These are phyloP conservation scores for Phytopythium kandeliae DNA, from an alignment of 352 stramenopile genomes.

Conservation along the genomic window DNA sequence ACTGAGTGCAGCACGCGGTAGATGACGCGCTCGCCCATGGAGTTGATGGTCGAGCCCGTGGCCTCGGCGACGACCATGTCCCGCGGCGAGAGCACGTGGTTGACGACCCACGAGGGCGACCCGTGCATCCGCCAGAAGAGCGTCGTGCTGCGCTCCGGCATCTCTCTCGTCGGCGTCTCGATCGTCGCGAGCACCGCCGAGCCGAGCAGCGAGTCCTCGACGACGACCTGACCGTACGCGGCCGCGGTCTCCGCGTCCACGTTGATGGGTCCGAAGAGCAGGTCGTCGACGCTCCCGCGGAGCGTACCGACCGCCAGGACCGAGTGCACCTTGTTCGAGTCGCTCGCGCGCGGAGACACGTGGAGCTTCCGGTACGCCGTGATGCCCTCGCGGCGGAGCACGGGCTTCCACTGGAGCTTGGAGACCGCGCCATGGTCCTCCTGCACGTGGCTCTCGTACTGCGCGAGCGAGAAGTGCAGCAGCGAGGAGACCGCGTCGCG, in stretches of 20 bases:
- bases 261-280: slow-evolving; percentile 19
- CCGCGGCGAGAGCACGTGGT: slow-evolving; percentile 7
- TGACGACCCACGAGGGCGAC: slow-evolving; percentile 9
- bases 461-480: slow-evolving; percentile 9
- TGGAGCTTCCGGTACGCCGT: slow-evolving; percentile 21
- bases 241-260: slow-evolving; percentile 22
- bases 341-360: slow-evolving; percentile 6
- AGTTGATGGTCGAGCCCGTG: slow-evolving; percentile 10
- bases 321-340: slow-evolving; percentile 13
- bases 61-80: slow-evolving; percentile 8
- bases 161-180: slow-evolving; percentile 12
- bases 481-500: slow-evolving; percentile 1
- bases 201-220: slow-evolving; percentile 17
- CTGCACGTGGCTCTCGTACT: slow-evolving; percentile 26
- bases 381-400: slow-evolving; percentile 23
- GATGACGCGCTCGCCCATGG: slow-evolving; percentile 16
- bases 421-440: slow-evolving; percentile 22
- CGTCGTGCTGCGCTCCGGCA: slow-evolving; percentile 17
- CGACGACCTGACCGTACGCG: slow-evolving; percentile 23
- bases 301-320: slow-evolving; percentile 15
- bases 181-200: slow-evolving; percentile 16
- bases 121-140: slow-evolving; percentile 29
- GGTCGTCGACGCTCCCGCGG: slow-evolving; percentile 15
- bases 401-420: slow-evolving; percentile 21
- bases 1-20: slow-evolving; percentile 18